Evolutionary conservation across 1,284 basidiomycete species (phyloP).

Genomic region (Moesziomyces globuligerus): DNA sequence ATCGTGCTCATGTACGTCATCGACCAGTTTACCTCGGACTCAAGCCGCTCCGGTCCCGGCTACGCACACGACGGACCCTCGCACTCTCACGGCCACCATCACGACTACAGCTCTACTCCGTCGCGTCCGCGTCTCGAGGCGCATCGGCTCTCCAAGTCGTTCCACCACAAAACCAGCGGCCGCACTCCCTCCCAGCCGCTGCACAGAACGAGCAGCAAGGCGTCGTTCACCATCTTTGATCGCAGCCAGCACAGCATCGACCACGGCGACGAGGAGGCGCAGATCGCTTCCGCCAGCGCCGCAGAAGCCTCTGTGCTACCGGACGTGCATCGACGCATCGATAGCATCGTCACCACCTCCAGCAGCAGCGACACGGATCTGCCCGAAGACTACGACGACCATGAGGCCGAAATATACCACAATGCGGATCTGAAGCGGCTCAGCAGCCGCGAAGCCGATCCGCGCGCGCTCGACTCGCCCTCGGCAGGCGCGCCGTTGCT

Average conservation of each 20-base stretch:
- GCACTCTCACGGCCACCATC: constrained; percentile 5
- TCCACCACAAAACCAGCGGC: constrained; percentile 25
- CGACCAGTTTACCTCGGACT: constrained; percentile 34
- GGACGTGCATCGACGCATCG: constrained; percentile 22
- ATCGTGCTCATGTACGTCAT: constrained; percentile 64
- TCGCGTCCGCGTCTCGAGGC: constrained; percentile 31
- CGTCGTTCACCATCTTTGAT: constrained; percentile 36
- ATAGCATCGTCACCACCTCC: constrained; percentile 20
- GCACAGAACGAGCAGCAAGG: constrained; percentile 20
- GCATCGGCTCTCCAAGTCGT: constrained; percentile 43
- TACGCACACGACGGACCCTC: constrained; percentile 3
- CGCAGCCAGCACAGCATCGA: constrained; percentile 17
- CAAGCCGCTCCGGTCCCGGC: constrained; percentile 3
- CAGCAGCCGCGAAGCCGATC: constrained; percentile 8
- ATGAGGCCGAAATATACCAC: constrained; percentile 16
- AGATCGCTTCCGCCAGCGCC: neutral
- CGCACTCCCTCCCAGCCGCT: constrained; percentile 5
- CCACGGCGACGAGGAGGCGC: constrained; percentile 27
- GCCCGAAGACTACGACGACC: constrained; percentile 40
- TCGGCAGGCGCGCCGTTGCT: constrained; percentile 25
- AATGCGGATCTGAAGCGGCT: constrained; percentile 24
- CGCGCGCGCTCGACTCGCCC: constrained; percentile 5
- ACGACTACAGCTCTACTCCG: constrained; percentile 12
- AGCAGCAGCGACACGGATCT: constrained; percentile 40
- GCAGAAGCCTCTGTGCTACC: neutral